Evolutionary conservation across 202 grass and related monocot genomes (phyloP).

Genomic region (Zoysia matrella): DNA sequence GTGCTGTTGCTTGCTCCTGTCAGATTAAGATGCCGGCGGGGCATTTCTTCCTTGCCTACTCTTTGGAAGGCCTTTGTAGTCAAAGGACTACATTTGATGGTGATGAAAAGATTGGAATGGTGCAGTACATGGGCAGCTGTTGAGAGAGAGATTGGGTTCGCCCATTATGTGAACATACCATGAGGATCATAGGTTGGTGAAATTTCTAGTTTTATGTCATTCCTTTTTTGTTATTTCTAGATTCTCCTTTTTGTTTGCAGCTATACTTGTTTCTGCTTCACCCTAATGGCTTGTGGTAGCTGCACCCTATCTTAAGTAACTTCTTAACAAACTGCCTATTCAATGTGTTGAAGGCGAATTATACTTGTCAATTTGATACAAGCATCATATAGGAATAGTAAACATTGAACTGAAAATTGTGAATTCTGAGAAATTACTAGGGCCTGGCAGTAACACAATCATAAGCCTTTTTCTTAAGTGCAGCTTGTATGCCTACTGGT

Average conservation of each 20-base stretch:
- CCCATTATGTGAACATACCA: background rate
- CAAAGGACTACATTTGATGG: background rate
- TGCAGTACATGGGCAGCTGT: background rate
- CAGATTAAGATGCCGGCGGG: conserved; percentile 20
- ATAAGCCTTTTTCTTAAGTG: background rate
- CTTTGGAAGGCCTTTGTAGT: background rate
- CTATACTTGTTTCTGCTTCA: too few relatives aligned
- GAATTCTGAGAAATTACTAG: too few relatives aligned
- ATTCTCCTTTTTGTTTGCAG: too few relatives aligned
- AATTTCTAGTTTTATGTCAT: background rate
- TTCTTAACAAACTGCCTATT: background rate
- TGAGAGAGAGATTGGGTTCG: background rate
- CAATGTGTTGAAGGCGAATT: background rate
- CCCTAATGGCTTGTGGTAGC: too few relatives aligned
- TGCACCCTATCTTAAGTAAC: background rate
- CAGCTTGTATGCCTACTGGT: too few relatives aligned
- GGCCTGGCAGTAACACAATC: background rate
- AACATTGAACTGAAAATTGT: background rate
- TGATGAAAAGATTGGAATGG: conserved; percentile 9
- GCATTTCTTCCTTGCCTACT: background rate
- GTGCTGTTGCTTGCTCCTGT: conserved; percentile 19
- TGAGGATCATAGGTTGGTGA: conserved; percentile 33
- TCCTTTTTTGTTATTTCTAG: too few relatives aligned
- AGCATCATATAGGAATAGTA: background rate
- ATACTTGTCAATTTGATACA: background rate